Conservation (phyloP, 2,329 filamentous ascomycete species). For the Aphanoascus verrucosus region DNA sequence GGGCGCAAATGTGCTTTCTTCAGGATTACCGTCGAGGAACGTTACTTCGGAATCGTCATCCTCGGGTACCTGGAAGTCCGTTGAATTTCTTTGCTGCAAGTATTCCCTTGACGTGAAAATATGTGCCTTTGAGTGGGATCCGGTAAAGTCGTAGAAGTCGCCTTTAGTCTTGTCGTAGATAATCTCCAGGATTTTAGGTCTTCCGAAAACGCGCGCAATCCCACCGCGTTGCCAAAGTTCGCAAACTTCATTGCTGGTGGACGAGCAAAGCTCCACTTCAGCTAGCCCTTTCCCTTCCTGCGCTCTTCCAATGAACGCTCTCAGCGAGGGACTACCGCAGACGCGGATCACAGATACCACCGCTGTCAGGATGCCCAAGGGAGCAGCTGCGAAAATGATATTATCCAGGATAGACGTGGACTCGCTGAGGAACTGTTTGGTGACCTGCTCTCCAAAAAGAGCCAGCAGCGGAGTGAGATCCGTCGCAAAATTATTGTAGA, state of each 20-base stretch:
- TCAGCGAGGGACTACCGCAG: conserved; percentile 34
- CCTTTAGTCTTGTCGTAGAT: conserved; percentile 23
- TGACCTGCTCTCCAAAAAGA: conserved; percentile 39
- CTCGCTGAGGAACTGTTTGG: conserved; percentile 41
- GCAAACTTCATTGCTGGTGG: conserved; percentile 14
- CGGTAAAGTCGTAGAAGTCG: conserved; percentile 23
- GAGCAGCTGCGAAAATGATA: conserved; percentile 39
- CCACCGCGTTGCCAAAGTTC: conserved; percentile 21
- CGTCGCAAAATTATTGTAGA: conserved; percentile 12
- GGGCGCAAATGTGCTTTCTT: conserved; percentile 5
- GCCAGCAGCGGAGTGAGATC: conserved; percentile 11
- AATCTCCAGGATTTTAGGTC: conserved; percentile 1
- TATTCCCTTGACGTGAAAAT: conserved; percentile 4
- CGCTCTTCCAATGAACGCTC: conserved; percentile 38
- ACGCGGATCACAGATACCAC: conserved; percentile 39
- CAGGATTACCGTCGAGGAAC: background rate
- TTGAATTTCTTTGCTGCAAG: background rate
- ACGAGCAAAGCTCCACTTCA: conserved; percentile 37
- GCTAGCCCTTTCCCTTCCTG: conserved; percentile 31
- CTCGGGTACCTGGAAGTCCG: too few species aligned
- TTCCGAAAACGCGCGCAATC: conserved; percentile 12
- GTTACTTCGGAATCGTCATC: background rate
- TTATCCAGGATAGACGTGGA: conserved; percentile 34
- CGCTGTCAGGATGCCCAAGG: conserved; percentile 38
- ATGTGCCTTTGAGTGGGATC: background rate